phyloP scores from a whole-genome alignment of 495 filamentous ascomycete species.

The Bathelium albidoporum region DNA sequence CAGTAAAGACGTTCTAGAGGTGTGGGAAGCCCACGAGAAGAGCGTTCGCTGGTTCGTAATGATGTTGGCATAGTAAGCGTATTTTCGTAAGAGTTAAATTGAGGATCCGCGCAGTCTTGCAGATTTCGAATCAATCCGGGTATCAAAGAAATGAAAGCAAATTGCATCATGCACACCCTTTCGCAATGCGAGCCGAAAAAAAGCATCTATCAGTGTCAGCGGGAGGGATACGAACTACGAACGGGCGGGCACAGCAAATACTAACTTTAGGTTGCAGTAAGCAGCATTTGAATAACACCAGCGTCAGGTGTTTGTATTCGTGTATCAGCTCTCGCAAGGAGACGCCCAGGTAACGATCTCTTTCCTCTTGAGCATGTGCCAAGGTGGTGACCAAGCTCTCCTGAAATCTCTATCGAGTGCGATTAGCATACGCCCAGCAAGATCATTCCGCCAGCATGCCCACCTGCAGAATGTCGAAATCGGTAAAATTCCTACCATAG shows the following conservation, averaged over 20 bases:
- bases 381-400: conserved; percentile 67
- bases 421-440: neutral
- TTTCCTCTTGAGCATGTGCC: conserved; percentile 52
- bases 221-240: conserved; percentile 2
- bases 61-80: conserved; percentile 69
- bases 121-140: conserved; percentile 78
- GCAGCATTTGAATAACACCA: conserved; percentile 88
- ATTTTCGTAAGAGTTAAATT: conserved; percentile 72
- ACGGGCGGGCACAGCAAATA: neutral
- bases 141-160: conserved; percentile 87
- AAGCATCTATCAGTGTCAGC: conserved; percentile 60
- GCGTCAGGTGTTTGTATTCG: conserved; percentile 85
- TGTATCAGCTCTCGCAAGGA: conserved; percentile 85
- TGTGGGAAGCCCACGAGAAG: conserved; percentile 47
- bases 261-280: conserved; percentile 87
- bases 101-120: conserved; percentile 85
- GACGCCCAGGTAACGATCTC: conserved; percentile 82
- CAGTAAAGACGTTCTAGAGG: conserved; percentile 3
- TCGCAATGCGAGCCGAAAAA: conserved; percentile 96
- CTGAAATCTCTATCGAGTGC: conserved; percentile 61
- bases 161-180: conserved; percentile 93
- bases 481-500: conserved; percentile 53
- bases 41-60: conserved; percentile 81
- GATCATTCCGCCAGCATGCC: conserved; percentile 16
- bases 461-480: conserved; percentile 62